Percentiles rank a stretch among this genome's conserved stretches.
These are phyloP conservation scores for Diaporthe humulicola DNA, from an alignment of 2,329 filamentous ascomycete genomes.

Conservation along the genomic window DNA sequence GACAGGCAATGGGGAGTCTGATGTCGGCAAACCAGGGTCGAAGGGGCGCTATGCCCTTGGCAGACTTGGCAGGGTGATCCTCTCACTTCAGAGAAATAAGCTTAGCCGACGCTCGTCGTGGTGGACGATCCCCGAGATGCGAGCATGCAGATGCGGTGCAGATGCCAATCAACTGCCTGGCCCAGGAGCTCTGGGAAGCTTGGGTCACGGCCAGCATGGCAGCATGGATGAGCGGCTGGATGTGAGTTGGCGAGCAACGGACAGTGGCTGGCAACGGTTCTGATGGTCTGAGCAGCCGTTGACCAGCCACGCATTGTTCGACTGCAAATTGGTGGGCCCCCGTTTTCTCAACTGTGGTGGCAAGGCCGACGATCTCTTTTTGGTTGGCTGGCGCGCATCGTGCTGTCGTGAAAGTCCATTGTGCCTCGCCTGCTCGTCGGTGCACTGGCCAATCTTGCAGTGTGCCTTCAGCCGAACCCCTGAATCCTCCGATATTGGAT, in stretches of 20 bases:
- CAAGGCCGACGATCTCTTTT: slow-evolving; percentile 1
- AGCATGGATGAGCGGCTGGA: neutral
- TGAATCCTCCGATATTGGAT: slow-evolving; percentile 24
- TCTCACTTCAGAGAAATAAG: slow-evolving; percentile 37
- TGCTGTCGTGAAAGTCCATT: neutral
- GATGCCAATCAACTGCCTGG: slow-evolving; percentile 1
- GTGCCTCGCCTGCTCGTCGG: neutral
- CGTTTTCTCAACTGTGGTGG: neutral
- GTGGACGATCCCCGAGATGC: slow-evolving; percentile 27
- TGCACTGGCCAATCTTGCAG: neutral
- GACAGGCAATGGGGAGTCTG: neutral
- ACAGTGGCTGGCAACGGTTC: neutral
- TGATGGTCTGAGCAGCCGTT: slow-evolving; percentile 3
- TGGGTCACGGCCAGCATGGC: neutral
- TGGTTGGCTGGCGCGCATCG: slow-evolving; percentile 1
- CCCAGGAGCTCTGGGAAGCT: neutral
- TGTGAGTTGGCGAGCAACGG: neutral
- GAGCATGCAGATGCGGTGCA: slow-evolving; percentile 12
- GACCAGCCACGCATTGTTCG: slow-evolving; percentile 19
- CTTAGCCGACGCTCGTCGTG: slow-evolving; percentile 19
- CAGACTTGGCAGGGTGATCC: slow-evolving; percentile 32
- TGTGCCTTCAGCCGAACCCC: slow-evolving; percentile 19
- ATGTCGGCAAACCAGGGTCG: slow-evolving; percentile 18
- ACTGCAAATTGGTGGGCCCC: neutral
- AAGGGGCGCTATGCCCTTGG: slow-evolving; percentile 29